Conservation (phyloP, 106 monocot species). For the Acorus gramineus region DNA sequence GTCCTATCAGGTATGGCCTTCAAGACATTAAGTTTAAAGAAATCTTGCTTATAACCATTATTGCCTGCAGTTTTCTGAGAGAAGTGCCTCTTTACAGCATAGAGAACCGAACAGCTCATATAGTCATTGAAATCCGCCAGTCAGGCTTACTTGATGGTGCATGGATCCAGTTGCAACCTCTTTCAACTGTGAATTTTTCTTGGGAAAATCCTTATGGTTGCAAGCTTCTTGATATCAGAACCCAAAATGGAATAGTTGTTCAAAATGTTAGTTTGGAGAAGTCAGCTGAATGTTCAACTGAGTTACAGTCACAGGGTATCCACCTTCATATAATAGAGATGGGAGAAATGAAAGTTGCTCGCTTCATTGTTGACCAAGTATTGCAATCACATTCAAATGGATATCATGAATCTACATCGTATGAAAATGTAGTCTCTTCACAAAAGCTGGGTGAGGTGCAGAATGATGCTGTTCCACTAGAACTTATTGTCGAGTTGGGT, state of each 20-base stretch:
- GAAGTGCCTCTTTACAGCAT: slow-evolving; percentile 33
- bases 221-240: slow-evolving; percentile 47
- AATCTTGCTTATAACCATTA: no score
- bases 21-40: no score
- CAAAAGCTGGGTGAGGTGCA: slow-evolving; percentile 24
- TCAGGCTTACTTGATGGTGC: slow-evolving; percentile 50
- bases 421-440: slow-evolving; percentile 9
- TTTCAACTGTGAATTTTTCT: slow-evolving; percentile 64
- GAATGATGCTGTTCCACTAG: slow-evolving; percentile 37
- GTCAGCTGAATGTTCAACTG: slow-evolving; percentile 12
- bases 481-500: slow-evolving; percentile 77
- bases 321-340: slow-evolving; percentile 36
- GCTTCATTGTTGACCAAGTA: slow-evolving; percentile 31
- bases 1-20: slow-evolving; percentile 62
- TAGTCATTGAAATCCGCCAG: slow-evolving; percentile 43
- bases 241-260: slow-evolving; percentile 17
- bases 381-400: slow-evolving; percentile 13
- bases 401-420: slow-evolving; percentile 9
- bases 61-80: no score
- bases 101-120: slow-evolving; percentile 56
- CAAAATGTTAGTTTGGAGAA: slow-evolving; percentile 55
- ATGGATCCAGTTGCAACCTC: slow-evolving; percentile 53
- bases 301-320: slow-evolving; percentile 39
- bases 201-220: slow-evolving; percentile 77
- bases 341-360: slow-evolving; percentile 50